phyloP scores from a whole-genome alignment of 805 yeast genomes.

The Wickerhamiella kurtzmanii region DNA sequence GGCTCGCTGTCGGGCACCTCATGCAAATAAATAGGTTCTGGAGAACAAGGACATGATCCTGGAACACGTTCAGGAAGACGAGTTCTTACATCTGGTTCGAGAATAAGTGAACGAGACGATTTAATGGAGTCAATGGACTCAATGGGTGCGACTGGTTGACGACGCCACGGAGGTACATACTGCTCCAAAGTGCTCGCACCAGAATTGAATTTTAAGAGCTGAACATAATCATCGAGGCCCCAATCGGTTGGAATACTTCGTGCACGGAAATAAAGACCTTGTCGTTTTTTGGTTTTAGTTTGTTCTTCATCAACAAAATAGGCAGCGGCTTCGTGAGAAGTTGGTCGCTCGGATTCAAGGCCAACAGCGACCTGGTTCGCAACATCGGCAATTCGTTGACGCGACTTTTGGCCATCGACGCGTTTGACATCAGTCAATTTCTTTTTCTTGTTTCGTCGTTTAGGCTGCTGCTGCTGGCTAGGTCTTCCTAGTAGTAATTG shows the following conservation, averaged over 20 bases:
- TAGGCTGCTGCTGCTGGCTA: too few species aligned
- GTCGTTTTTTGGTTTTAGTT: too few species aligned
- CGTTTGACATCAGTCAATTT: background rate
- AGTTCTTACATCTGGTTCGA: constrained; percentile 8
- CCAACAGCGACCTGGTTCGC: background rate
- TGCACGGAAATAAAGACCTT: background rate
- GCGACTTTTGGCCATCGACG: background rate
- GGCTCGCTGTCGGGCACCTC: constrained; percentile 17
- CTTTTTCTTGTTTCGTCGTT: background rate
- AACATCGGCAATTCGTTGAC: background rate
- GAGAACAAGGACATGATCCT: constrained; percentile 17
- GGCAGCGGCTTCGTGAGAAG: background rate
- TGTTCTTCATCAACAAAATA: background rate
- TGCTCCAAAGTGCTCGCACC: too few species aligned
- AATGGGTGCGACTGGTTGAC: background rate
- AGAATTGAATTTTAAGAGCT: constrained; percentile 13
- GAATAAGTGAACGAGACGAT: background rate
- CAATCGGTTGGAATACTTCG: background rate
- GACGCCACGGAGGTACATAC: constrained; percentile 15
- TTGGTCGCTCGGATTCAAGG: background rate
- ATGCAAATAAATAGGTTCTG: constrained; percentile 3
- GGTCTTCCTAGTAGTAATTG: too few species aligned
- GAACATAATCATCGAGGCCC: constrained; percentile 1
- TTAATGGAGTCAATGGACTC: background rate
- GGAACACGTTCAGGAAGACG: constrained; percentile 7